Percentiles rank a stretch among this genome's conserved stretches.
These are phyloP conservation scores for Scheffersomyces insectosa DNA, from an alignment of 1,139 yeast genomes.

Conservation along the genomic window DNA sequence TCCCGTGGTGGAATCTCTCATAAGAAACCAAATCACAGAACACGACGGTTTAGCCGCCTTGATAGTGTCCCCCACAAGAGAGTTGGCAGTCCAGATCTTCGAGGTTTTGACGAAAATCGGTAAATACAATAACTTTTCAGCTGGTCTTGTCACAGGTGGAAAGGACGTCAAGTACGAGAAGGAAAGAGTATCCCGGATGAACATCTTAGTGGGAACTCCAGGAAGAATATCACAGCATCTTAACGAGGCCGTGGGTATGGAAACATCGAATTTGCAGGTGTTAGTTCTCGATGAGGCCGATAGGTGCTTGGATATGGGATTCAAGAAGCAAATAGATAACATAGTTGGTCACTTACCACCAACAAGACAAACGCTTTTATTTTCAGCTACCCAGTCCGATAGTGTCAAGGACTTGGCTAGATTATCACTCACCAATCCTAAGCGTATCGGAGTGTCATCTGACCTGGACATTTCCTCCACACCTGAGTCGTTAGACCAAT, in stretches of 20 bases:
- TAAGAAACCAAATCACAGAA: slow-evolving; percentile 78
- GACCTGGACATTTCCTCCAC: slow-evolving; percentile 57
- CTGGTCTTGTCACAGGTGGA: slow-evolving; percentile 96
- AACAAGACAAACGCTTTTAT: slow-evolving; percentile 82
- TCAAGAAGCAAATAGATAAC: slow-evolving; percentile 82
- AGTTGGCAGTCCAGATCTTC: slow-evolving; percentile 89
- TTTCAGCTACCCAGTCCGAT: slow-evolving; percentile 93
- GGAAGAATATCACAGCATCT: slow-evolving; percentile 93
- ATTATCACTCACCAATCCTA: slow-evolving; percentile 78
- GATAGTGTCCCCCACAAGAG: slow-evolving; percentile 91
- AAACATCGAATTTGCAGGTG: slow-evolving; percentile 74
- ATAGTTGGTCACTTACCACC: slow-evolving; percentile 82
- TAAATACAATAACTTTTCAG: slow-evolving; percentile 74
- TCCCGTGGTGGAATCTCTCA: slow-evolving; percentile 76
- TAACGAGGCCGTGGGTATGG: slow-evolving; percentile 90
- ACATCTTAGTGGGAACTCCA: slow-evolving; percentile 92
- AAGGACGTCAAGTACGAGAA: slow-evolving; percentile 87
- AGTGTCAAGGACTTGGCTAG: slow-evolving; percentile 87
- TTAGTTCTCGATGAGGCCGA: slow-evolving; percentile 95
- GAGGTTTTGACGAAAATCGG: slow-evolving; percentile 89
- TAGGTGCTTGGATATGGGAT: slow-evolving; percentile 95
- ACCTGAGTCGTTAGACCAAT: slow-evolving; percentile 84
- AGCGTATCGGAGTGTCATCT: slow-evolving; percentile 61
- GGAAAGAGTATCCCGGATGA: slow-evolving; percentile 80
- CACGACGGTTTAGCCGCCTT: slow-evolving; percentile 92